Evolutionary conservation across 2,329 filamentous ascomycete species (phyloP).

Genomic region (Podosphaera xanthii): DNA sequence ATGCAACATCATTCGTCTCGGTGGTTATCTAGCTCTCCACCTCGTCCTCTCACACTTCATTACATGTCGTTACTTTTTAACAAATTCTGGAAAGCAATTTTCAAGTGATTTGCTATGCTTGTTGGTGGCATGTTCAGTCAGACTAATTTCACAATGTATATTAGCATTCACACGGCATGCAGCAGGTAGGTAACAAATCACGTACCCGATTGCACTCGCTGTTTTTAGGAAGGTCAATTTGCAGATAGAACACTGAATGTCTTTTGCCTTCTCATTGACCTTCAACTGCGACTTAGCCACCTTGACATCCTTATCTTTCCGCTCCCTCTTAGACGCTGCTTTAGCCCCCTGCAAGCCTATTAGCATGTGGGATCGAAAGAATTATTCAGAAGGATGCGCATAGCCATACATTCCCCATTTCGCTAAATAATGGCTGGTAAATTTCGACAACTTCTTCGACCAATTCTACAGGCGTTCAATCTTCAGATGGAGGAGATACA

Average conservation of each 20-base stretch:
- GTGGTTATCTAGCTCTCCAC: too few relatives aligned
- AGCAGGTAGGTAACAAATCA: slow-evolving; percentile 4
- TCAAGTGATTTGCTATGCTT: slow-evolving; percentile 52
- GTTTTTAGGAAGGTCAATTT: slow-evolving; percentile 62
- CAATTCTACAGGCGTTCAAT: slow-evolving; percentile 2
- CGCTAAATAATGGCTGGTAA: background rate
- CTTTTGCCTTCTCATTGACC: slow-evolving; percentile 47
- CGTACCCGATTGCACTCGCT: slow-evolving; percentile 46
- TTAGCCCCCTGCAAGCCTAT: slow-evolving; percentile 30
- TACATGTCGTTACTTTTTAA: slow-evolving; percentile 1
- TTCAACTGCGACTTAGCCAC: slow-evolving; percentile 46
- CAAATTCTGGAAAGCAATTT: slow-evolving; percentile 44
- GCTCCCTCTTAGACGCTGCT: slow-evolving; percentile 50
- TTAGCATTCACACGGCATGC: background rate
- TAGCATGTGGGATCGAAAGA: slow-evolving; percentile 2
- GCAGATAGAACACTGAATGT: slow-evolving; percentile 57
- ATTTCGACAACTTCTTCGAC: slow-evolving; percentile 2
- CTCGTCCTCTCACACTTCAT: too few relatives aligned
- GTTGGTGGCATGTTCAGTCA: slow-evolving; percentile 49
- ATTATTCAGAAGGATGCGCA: background rate
- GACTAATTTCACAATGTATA: slow-evolving; percentile 19
- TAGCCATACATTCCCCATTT: slow-evolving; percentile 13
- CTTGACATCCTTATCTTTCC: slow-evolving; percentile 39
- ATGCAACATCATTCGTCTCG: too few relatives aligned
- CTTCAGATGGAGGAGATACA: background rate